These are phyloP conservation scores for Pichia exigua DNA, from an alignment of 805 yeast genomes.

Conservation along the genomic window DNA sequence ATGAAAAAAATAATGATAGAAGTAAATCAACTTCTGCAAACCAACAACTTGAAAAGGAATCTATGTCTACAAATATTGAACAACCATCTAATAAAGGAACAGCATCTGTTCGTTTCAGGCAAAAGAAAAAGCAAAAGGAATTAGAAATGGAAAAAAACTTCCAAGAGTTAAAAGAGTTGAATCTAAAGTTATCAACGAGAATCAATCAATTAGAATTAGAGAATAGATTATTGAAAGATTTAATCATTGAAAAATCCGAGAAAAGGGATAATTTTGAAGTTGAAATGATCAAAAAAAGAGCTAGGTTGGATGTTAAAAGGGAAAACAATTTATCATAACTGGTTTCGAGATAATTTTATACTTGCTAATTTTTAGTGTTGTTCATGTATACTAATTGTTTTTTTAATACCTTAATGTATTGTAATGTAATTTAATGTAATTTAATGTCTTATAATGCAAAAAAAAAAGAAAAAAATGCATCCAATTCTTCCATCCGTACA, in stretches of 20 bases:
- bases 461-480: too few species aligned
- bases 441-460: too few species aligned
- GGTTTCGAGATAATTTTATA: too few species aligned
- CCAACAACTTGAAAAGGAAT: background rate
- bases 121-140: slow-evolving; percentile 86
- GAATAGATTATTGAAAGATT: slow-evolving; percentile 71
- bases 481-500: background rate
- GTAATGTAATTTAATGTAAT: too few species aligned
- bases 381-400: too few species aligned
- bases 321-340: slow-evolving; percentile 1
- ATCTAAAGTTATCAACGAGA: slow-evolving; percentile 58
- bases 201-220: slow-evolving; percentile 89
- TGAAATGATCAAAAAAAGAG: slow-evolving; percentile 43
- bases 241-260: slow-evolving; percentile 75
- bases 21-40: background rate
- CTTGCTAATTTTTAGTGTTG: too few species aligned
- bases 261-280: slow-evolving; percentile 45
- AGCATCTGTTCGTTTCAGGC: slow-evolving; percentile 88
- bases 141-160: slow-evolving; percentile 80
- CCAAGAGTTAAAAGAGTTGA: slow-evolving; percentile 62
- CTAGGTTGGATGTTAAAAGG: slow-evolving; percentile 26
- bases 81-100: slow-evolving; percentile 22
- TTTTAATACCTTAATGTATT: too few species aligned
- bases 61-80: background rate
- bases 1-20: too few species aligned